These are phyloP conservation scores for Astraeus odoratus DNA, from an alignment of 768 basidiomycete genomes.

Conservation along the genomic window DNA sequence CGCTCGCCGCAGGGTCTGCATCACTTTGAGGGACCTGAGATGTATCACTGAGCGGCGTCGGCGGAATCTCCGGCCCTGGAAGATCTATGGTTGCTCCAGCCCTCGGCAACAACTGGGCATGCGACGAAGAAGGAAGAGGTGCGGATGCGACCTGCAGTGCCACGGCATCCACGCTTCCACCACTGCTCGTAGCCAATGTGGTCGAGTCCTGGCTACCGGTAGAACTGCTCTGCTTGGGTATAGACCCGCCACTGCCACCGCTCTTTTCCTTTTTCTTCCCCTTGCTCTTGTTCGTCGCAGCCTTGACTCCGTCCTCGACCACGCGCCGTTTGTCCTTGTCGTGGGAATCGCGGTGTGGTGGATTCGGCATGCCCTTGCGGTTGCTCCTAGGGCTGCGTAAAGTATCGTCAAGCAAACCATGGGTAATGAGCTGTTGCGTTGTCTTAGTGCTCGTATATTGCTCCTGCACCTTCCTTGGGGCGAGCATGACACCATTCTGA, in stretches of 20 bases:
- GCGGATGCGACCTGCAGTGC: constrained; percentile 7
- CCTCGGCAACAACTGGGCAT: constrained; percentile 13
- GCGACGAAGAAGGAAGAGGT: constrained; percentile 6
- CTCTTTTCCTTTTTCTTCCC: constrained; percentile 26
- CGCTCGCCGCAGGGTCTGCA: constrained; percentile 7
- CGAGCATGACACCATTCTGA: constrained; percentile 49
- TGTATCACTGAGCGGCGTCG: constrained; percentile 5
- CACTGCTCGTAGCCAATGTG: constrained; percentile 25
- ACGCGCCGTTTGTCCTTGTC: constrained; percentile 19
- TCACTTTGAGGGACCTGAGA: constrained; percentile 4
- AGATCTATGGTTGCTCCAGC: constrained; percentile 9
- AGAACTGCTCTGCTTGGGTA: constrained; percentile 8
- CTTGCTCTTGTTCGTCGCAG: constrained; percentile 15
- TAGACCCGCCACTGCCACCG: constrained; percentile 2
- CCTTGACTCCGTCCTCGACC: constrained; percentile 13
- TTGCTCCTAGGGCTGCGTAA: constrained; percentile 12
- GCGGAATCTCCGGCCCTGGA: constrained; percentile 17
- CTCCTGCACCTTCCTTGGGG: constrained; percentile 69
- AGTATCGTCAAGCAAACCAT: constrained; percentile 55
- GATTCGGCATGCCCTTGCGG: constrained; percentile 13
- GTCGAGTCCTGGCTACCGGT: constrained; percentile 27
- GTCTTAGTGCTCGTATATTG: constrained; percentile 73
- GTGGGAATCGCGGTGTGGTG: constrained; percentile 12
- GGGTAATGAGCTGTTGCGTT: constrained; percentile 58
- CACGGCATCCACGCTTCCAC: constrained; percentile 18